Conservation (phyloP, 2,329 filamentous ascomycete species). For the Sphaerulina musiva region DNA sequence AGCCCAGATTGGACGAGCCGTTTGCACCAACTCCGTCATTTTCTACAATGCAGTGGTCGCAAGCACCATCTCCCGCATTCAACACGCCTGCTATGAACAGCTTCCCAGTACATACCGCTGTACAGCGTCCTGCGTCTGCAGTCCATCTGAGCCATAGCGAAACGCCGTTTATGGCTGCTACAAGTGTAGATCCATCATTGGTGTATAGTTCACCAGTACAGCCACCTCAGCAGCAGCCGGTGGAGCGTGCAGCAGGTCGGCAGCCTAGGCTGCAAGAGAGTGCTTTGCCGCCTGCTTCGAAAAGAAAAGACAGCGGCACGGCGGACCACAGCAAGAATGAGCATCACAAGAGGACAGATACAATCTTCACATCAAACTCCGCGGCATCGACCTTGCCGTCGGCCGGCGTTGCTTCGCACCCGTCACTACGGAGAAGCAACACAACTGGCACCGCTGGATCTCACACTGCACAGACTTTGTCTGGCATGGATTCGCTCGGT, state of each 20-base stretch:
- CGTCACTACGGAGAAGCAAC: conserved; percentile 40
- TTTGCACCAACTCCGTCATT: conserved; percentile 23
- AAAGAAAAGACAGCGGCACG: conserved; percentile 28
- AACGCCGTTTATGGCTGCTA: conserved; percentile 26
- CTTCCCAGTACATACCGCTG: conserved; percentile 26
- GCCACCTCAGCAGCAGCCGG: conserved; percentile 10
- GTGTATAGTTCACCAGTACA: conserved; percentile 33
- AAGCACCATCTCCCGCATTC: conserved; percentile 21
- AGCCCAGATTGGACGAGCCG: conserved; percentile 27
- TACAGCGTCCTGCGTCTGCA: conserved; percentile 26
- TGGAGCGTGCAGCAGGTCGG: conserved; percentile 2
- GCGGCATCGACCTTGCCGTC: conserved; percentile 13
- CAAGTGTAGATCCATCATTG: conserved; percentile 45
- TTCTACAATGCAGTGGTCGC: conserved; percentile 18
- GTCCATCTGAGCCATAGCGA: conserved; percentile 17
- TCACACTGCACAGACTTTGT: conserved; percentile 21
- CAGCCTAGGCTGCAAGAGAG: conserved; percentile 30
- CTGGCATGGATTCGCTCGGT: conserved; percentile 26
- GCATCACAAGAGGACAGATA: conserved; percentile 36
- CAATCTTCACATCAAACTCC: conserved; percentile 35
- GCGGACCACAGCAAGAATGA: conserved; percentile 21
- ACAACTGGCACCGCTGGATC: conserved; percentile 36
- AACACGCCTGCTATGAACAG: conserved; percentile 31
- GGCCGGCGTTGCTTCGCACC: conserved; percentile 2
- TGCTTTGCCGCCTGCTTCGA: conserved; percentile 8